phyloP scores from a whole-genome alignment of 179 eudicot species.

The Camellia oleifera region DNA sequence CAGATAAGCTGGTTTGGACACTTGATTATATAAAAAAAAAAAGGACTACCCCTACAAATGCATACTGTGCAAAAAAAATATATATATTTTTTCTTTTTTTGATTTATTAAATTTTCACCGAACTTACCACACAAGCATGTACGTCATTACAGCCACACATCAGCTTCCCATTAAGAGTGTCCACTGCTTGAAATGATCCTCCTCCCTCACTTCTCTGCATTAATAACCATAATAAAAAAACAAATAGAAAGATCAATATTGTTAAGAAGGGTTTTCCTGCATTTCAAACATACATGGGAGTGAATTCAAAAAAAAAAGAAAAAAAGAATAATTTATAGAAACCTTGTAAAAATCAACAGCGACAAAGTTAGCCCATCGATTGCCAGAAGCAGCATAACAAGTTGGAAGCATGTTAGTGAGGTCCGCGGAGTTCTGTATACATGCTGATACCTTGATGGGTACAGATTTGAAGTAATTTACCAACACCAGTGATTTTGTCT shows the following conservation, averaged over 20 bases:
- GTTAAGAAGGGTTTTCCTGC: neutral
- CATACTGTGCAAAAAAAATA: too few species aligned
- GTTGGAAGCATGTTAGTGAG: conserved; percentile 51
- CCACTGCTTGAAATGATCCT: conserved; percentile 62
- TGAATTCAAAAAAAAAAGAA: neutral
- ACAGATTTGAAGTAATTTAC: conserved; percentile 53
- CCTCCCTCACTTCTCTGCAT: conserved; percentile 73
- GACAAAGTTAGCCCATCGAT: conserved; percentile 78
- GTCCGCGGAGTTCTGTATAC: conserved; percentile 51
- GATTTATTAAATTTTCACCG: neutral
- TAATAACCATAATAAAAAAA: neutral
- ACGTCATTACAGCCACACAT: conserved; percentile 59
- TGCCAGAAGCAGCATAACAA: conserved; percentile 52
- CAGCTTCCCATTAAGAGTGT: conserved; percentile 64
- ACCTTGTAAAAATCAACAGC: conserved; percentile 81
- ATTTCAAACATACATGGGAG: neutral
- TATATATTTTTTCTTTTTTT: too few species aligned
- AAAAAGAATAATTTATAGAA: conserved; percentile 9
- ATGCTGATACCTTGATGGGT: conserved; percentile 44
- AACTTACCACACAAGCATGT: conserved; percentile 50
- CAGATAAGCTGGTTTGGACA: too few species aligned
- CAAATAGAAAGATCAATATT: neutral
- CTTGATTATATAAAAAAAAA: too few species aligned
- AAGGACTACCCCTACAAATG: too few species aligned
- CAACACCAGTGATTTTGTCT: conserved; percentile 57